Base-by-base conservation (phyloP, 306 rosid species). In the Cyclanthera cordifolia region DNA sequence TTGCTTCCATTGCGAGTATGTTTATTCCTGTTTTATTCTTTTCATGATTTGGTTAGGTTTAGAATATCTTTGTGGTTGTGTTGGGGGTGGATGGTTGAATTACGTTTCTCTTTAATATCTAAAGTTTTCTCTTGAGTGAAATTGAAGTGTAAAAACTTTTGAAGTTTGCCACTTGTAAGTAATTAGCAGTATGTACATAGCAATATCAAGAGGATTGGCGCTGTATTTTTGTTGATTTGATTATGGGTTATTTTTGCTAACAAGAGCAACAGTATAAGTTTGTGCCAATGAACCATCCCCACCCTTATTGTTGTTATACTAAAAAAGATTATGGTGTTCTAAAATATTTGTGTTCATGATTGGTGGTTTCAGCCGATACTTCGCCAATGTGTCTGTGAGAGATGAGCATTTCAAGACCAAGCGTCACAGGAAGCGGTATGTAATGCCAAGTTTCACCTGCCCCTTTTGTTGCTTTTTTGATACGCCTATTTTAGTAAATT, bases 341-440 rank as follows among this genome's bases (percentile, higher is more conserved):
- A 8, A 49, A 74, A 28, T 50, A 9, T 27, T 82, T 86, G 82
- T 50, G 4, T 69, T 70, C 39, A 25, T 69, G 54, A 11, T 51
- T 37, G 28, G 2, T 23, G 28, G 12, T 28, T 72, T 45, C 51
- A 93, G 96, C 82, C 98, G 96, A 27, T 93, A 83, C 71, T 93
- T 93, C 53, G 72, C 91, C n/a, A 87, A 82, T 70, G 86, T 82
- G 53, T 11, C 85, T 5, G 95, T 87, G 73, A 87, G 96, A 81
- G 98, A 93, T 43, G 94, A 87, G 13, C 98, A 93, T 73, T 93
- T 87, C 78, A 93, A 85, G 88, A 89, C 94, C 37, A 93, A 89
- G 77, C 84, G 86, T 65, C 98, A 93, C 84, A 86, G 58, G 88
- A 89, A 82, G 80, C 85, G 87, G 96, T 90, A 66, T 60, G 79